phyloP scores from a whole-genome alignment of 2,329 filamentous ascomycete species.

The Epichloe festucae region DNA sequence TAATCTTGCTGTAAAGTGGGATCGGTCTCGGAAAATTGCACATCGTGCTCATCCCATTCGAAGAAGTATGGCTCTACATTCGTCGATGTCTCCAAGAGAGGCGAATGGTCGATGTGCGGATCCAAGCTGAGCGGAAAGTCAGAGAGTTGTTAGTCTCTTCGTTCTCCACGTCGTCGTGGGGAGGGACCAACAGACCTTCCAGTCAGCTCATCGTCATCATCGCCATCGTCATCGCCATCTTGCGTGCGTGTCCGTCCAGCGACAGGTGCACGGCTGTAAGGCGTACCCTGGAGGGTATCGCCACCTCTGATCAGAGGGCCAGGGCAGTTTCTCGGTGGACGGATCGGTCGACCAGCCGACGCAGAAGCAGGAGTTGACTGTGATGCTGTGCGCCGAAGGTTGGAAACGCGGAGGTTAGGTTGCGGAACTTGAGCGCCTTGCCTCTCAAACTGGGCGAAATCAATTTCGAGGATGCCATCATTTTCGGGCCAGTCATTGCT shows the following conservation, averaged over 20 bases:
- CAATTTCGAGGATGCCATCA: slow-evolving; percentile 2
- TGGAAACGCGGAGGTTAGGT: not conserved
- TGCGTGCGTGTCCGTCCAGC: not conserved
- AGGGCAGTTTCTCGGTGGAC: not conserved
- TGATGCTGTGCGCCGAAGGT: not conserved
- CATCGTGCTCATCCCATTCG: not conserved
- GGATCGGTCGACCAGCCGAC: not conserved
- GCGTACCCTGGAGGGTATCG: too few relatives aligned
- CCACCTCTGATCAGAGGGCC: not conserved
- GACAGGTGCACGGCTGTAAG: not conserved
- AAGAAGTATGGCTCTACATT: not conserved
- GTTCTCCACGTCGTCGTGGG: slow-evolving; percentile 1
- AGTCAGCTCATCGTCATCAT: not conserved
- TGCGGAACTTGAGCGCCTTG: not conserved
- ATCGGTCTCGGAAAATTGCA: not conserved
- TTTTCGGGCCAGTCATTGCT: not conserved
- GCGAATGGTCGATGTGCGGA: not conserved
- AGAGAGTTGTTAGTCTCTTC: slow-evolving; percentile 1
- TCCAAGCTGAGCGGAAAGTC: not conserved
- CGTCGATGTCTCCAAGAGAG: not conserved
- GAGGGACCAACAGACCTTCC: slow-evolving; percentile 5
- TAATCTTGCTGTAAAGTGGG: not conserved
- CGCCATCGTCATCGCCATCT: not conserved
- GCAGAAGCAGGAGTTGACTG: not conserved
- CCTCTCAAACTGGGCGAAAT: not conserved